Conservation (phyloP, 495 filamentous ascomycete genomes). For the Hapsidospora chrysogenum region DNA sequence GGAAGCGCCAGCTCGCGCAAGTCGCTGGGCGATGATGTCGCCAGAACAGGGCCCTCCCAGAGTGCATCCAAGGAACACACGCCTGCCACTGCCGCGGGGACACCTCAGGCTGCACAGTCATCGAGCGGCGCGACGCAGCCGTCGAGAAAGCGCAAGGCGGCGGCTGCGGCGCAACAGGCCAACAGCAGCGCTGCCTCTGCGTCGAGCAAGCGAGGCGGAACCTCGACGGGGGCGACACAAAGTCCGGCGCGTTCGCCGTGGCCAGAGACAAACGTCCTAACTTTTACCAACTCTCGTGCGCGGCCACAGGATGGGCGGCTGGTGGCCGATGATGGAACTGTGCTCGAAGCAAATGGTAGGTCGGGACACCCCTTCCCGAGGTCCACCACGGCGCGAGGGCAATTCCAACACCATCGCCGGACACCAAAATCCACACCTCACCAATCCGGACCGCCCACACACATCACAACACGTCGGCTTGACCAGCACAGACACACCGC, state of each 20-base stretch:
- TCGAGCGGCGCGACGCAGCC: constrained; percentile 13
- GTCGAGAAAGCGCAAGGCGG: constrained; percentile 67
- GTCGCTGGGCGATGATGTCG: constrained; percentile 12
- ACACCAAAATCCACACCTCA: too few species aligned
- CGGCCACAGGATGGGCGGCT: constrained; percentile 63
- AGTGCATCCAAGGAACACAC: constrained; percentile 12
- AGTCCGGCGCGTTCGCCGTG: constrained; percentile 12
- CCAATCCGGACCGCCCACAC: too few species aligned
- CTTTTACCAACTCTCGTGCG: constrained; percentile 55
- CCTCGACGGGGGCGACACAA: constrained; percentile 7
- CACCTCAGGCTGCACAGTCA: constrained; percentile 7
- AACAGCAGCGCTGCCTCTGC: constrained; percentile 29
- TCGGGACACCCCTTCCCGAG: too few species aligned
- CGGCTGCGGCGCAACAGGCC: constrained; percentile 3
- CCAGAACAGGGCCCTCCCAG: constrained; percentile 9
- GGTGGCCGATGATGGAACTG: constrained; percentile 78
- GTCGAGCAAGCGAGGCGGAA: constrained; percentile 20
- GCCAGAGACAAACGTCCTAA: constrained; percentile 63
- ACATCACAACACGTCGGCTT: too few species aligned
- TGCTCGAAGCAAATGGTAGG: constrained; percentile 73
- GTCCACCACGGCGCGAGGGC: constrained; percentile 1
- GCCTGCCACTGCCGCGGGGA: not conserved
- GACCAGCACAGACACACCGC: too few species aligned
- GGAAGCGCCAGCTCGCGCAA: constrained; percentile 12
- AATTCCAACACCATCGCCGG: constrained; percentile 1